Evolutionary conservation across 2,329 filamentous ascomycete species (phyloP).

Genomic region (Mycocentrospora acerina): DNA sequence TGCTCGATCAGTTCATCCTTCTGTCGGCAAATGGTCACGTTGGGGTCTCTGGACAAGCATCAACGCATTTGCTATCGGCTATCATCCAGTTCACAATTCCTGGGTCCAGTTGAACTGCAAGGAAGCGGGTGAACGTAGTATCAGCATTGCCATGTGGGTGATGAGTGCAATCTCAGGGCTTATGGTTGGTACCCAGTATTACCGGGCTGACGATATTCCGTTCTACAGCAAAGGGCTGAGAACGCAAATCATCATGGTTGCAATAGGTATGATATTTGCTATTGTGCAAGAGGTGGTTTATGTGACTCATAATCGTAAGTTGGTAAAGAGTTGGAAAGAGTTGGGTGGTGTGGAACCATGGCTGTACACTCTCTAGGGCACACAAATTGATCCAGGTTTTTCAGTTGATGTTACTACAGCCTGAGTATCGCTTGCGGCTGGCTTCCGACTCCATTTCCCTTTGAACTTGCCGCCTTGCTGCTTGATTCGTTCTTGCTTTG

Average conservation of each 20-base stretch:
- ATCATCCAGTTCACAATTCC: constrained; percentile 56
- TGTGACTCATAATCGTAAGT: constrained; percentile 40
- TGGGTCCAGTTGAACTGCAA: constrained; percentile 57
- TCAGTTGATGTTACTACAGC: too few species aligned
- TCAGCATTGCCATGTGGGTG: constrained; percentile 54
- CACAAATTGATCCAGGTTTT: background rate
- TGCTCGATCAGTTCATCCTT: constrained; percentile 44
- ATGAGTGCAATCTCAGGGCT: constrained; percentile 55
- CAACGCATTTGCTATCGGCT: constrained; percentile 55
- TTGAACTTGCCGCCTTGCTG: constrained; percentile 32
- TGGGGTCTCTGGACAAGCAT: constrained; percentile 56
- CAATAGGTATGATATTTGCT: constrained; percentile 45
- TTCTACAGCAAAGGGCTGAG: constrained; percentile 49
- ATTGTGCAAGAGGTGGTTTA: constrained; percentile 47
- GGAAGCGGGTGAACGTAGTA: constrained; percentile 50
- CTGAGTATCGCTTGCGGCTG: background rate
- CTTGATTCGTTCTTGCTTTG: constrained; percentile 30
- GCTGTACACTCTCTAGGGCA: constrained; percentile 19
- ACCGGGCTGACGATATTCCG: constrained; percentile 46
- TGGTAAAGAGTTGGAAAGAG: constrained; percentile 13
- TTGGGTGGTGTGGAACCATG: constrained; percentile 19
- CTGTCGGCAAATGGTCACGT: constrained; percentile 51
- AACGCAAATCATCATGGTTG: constrained; percentile 51
- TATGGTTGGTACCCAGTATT: constrained; percentile 56
- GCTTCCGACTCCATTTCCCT: constrained; percentile 25